phyloP scores from a whole-genome alignment of 2,329 filamentous ascomycete genomes.

The Trichoderma sp. region DNA sequence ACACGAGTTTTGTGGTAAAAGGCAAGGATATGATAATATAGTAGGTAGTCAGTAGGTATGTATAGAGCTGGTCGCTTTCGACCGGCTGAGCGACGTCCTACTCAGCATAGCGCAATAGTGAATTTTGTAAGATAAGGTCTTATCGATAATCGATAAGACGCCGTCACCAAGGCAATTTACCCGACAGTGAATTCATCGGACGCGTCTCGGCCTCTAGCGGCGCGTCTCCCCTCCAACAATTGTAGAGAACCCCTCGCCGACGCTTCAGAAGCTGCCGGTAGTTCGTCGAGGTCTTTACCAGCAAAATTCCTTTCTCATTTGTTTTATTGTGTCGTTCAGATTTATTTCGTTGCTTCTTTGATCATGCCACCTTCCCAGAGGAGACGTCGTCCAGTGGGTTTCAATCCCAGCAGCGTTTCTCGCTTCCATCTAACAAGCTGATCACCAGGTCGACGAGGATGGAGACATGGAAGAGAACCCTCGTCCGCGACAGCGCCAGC shows the following conservation, averaged over 20 bases:
- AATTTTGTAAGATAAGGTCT: slow-evolving; percentile 25
- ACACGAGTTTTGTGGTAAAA: not conserved
- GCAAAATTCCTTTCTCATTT: not conserved
- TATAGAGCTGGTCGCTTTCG: not conserved
- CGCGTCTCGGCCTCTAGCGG: not conserved
- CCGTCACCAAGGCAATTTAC: not conserved
- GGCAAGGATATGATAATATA: no score
- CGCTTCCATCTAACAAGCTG: not conserved
- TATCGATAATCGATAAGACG: slow-evolving; percentile 36
- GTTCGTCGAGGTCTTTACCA: not conserved
- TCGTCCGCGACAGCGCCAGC: slow-evolving; percentile 40
- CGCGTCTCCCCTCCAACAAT: slow-evolving; percentile 4
- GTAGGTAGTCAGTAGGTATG: not conserved
- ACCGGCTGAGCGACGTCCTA: not conserved
- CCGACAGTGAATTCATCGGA: not conserved
- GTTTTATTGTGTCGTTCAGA: no score
- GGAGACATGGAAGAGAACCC: slow-evolving; percentile 42
- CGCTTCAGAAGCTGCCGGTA: not conserved
- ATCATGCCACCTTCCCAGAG: slow-evolving; percentile 41
- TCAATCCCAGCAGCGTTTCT: not conserved
- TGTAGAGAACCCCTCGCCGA: slow-evolving; percentile 7
- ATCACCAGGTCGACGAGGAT: slow-evolving; percentile 34
- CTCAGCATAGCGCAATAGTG: not conserved
- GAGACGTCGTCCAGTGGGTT: slow-evolving; percentile 40
- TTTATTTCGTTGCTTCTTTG: not conserved